phyloP scores from a whole-genome alignment of 208 protist species.

The Leishmania lainsoni region DNA sequence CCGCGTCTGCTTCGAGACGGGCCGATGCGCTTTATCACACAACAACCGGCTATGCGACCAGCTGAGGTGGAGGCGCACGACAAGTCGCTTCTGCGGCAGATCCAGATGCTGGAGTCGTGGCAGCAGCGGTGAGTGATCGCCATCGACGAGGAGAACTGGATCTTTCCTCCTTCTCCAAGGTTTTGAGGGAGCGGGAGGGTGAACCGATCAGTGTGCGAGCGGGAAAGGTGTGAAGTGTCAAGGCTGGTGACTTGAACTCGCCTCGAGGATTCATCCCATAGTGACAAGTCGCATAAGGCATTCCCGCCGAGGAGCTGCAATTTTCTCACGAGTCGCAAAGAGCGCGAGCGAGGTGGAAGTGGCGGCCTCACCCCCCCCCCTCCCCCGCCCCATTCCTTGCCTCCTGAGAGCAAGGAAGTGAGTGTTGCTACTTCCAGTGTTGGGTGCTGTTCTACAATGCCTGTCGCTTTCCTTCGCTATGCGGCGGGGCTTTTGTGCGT shows the following conservation, averaged over 20 bases:
- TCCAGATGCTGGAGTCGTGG: not conserved
- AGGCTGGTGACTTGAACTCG: not conserved
- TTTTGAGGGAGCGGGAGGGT: not conserved
- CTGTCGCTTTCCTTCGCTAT: not conserved
- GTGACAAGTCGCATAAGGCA: not conserved
- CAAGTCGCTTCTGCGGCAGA: not conserved
- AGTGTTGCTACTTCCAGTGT: not conserved
- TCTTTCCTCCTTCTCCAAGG: not conserved
- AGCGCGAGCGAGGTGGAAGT: not conserved
- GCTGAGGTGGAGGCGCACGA: slow-evolving; percentile 16
- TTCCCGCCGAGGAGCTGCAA: not conserved
- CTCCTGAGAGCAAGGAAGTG: not conserved
- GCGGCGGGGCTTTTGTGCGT: not conserved
- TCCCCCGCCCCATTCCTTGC: not conserved
- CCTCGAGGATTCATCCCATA: not conserved
- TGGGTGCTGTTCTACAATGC: not conserved
- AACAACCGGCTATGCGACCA: slow-evolving; percentile 27
- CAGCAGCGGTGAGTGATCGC: not conserved
- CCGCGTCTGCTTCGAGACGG: slow-evolving; percentile 31
- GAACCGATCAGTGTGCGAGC: not conserved
- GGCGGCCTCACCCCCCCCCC: not conserved
- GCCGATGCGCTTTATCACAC: slow-evolving; percentile 15
- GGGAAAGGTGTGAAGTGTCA: not conserved
- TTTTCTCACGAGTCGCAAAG: not conserved
- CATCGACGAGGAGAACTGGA: not conserved